Percentiles rank a stretch among this genome's conserved stretches.
phyloP scores from a whole-genome alignment of 2,329 filamentous ascomycete genomes.

The Lasiodiplodia theobromae region DNA sequence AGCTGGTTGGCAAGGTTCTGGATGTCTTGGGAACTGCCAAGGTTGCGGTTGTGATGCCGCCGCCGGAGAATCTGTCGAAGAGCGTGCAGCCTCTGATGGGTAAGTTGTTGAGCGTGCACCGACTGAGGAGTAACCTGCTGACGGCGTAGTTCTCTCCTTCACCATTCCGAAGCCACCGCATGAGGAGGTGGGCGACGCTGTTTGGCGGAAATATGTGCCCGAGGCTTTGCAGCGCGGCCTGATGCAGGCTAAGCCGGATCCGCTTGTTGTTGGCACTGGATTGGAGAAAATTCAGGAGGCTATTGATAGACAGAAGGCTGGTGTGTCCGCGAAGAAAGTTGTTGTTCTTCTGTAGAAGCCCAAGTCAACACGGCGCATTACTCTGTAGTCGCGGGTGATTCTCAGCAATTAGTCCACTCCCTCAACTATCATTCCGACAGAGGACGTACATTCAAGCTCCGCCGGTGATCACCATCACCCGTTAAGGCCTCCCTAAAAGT shows the following conservation, averaged over 20 bases:
- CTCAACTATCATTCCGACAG: too few species aligned
- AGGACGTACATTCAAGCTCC: too few species aligned
- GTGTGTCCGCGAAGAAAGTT: slow-evolving; percentile 50
- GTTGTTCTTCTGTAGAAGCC: slow-evolving; percentile 37
- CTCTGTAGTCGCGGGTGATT: too few species aligned
- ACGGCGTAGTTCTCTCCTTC: slow-evolving; percentile 1
- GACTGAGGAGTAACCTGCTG: not conserved
- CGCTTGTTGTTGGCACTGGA: slow-evolving; percentile 39
- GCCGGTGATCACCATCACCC: too few species aligned
- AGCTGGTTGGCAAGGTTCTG: not conserved
- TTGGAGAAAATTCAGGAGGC: slow-evolving; percentile 38
- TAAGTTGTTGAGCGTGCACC: not conserved
- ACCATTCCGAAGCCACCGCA: slow-evolving; percentile 35
- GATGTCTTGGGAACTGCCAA: not conserved
- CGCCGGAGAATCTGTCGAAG: slow-evolving; percentile 8
- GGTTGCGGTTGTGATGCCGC: not conserved
- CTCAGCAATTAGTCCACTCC: too few species aligned
- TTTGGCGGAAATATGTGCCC: slow-evolving; percentile 43
- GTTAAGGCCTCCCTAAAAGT: too few species aligned
- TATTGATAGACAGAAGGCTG: slow-evolving; percentile 37
- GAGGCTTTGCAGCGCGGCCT: slow-evolving; percentile 41
- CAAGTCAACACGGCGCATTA: too few species aligned
- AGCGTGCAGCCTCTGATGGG: not conserved
- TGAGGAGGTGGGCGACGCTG: slow-evolving; percentile 40
- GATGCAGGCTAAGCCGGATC: slow-evolving; percentile 41